Percentiles rank a stretch among this genome's conserved stretches.
phyloP scores from a whole-genome alignment of 2,329 filamentous ascomycete genomes.

The Arthroderma uncinatum region DNA sequence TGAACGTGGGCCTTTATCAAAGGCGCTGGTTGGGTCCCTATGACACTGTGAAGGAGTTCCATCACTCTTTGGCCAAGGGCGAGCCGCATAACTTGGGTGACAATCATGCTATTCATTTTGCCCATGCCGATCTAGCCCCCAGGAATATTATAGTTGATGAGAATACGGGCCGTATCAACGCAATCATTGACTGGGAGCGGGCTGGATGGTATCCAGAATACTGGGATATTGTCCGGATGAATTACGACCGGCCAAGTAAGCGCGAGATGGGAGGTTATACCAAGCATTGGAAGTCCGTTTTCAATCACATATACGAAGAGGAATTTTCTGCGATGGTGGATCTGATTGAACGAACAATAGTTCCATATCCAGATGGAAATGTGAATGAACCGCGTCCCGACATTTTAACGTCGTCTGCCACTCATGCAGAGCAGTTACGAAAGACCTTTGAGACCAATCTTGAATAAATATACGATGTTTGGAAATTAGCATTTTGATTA shows the following conservation, averaged over 20 bases:
- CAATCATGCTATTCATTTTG: slow-evolving; percentile 10
- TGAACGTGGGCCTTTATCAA: not conserved
- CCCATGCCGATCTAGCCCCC: slow-evolving; percentile 16
- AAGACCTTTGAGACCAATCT: too few relatives aligned
- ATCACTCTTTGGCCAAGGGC: not conserved
- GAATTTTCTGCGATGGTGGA: too few relatives aligned
- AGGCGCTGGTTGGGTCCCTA: not conserved
- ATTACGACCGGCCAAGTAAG: slow-evolving; percentile 3
- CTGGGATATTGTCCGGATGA: slow-evolving; percentile 8
- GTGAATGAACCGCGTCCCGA: too few relatives aligned
- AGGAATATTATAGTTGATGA: slow-evolving; percentile 16
- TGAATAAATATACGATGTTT: too few relatives aligned
- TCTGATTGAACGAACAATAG: too few relatives aligned
- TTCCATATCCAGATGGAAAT: too few relatives aligned
- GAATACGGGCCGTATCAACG: slow-evolving; percentile 14
- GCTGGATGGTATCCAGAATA: slow-evolving; percentile 17
- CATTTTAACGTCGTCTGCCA: too few relatives aligned
- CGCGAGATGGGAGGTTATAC: too few relatives aligned
- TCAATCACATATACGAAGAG: too few relatives aligned
- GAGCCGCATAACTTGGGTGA: slow-evolving; percentile 5
- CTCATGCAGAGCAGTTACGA: too few relatives aligned
- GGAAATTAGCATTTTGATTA: too few relatives aligned
- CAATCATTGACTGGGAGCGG: slow-evolving; percentile 18
- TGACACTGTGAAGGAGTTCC: not conserved
- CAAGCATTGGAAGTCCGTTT: too few relatives aligned